Base-by-base conservation (phyloP, 1,284 basidiomycete genomes). In the Cryptococcus sp. region DNA sequence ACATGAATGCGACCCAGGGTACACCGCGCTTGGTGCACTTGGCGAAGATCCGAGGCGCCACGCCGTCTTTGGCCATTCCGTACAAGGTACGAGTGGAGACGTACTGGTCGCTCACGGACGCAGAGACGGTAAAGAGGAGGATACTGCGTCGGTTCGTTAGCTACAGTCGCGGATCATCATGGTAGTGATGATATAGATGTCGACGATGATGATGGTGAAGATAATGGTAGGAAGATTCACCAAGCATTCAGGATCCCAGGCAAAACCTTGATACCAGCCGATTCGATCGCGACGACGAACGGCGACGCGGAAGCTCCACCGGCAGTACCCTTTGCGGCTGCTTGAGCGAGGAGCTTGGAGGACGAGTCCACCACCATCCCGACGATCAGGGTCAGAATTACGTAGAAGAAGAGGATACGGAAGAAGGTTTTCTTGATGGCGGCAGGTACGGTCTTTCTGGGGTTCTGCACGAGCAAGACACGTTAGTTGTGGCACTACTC, bases 371-470 rank as follows among this genome's bases (percentile, higher is more conserved):
- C 87, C 55, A 86, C 81, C 68, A 89, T 78, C 35, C 86, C 84
- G 69, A 89, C 85, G 45, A 88, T 84, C 60, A 90, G 65, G 23
- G 71, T 61, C 56, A 66, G 62, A 49, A 65, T 38, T 46, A 71
- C 69, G 71, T 90, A 91, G 82, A 91, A 91, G 53, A 90, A 78
- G 35, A 84, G 71, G 68, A 88, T 86, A 64, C 85, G 83, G 76
- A 65, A 74, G 68, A 81, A 81, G 25, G 82, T 83, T 68, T 82
- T 80, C 59, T 79, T 77, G 69, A 86, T 84, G 3, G 85, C 85
- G 7, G 77, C 78, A 4, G 85, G 84, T 53, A 86, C 83, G 47
- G 83, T 83, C 73, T 84, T 84, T 53, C 85, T 77, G 7, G 85
- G 86, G 73, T 86, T 85, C 70, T 81, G 75, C 23, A 47, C 7